Percentiles rank a stretch among this genome's conserved stretches.
phyloP scores from a whole-genome alignment of 768 basidiomycete species.

The Chlorophyllum brunneum region DNA sequence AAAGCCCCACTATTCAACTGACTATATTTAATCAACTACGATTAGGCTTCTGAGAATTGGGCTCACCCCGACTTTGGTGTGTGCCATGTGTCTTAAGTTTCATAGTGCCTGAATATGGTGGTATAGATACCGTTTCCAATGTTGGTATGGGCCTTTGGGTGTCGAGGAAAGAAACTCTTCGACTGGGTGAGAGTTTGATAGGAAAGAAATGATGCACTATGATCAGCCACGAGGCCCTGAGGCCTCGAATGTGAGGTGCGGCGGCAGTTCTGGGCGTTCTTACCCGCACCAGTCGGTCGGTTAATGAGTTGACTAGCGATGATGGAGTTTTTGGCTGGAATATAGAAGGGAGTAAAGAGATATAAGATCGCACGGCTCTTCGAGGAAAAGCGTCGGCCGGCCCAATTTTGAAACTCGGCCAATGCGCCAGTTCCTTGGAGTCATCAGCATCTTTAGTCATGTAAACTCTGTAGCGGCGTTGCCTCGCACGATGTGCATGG shows the following conservation, averaged over 20 bases:
- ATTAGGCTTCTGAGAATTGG: conserved; percentile 2
- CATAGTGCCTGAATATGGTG: background rate
- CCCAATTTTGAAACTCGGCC: no score
- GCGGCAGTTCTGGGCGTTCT: background rate
- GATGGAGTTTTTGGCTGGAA: background rate
- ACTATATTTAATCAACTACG: background rate
- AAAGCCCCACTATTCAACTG: background rate
- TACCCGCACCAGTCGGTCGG: background rate
- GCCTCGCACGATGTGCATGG: background rate
- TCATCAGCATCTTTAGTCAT: background rate
- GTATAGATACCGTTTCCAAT: conserved; percentile 1
- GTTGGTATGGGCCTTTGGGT: background rate
- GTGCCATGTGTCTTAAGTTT: background rate
- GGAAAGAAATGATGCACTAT: conserved; percentile 6
- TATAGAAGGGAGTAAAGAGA: background rate
- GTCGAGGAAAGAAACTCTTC: background rate
- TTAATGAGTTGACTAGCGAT: background rate
- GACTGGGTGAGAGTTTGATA: conserved; percentile 1
- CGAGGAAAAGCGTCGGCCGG: background rate
- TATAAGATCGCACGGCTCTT: background rate
- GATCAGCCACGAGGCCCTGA: background rate
- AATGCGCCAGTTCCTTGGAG: background rate
- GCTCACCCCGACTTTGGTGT: background rate
- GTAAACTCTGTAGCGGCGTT: background rate
- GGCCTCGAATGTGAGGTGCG: background rate